phyloP scores from a whole-genome alignment of 2,329 filamentous ascomycete genomes.

The Reticulascus tulasneorum region DNA sequence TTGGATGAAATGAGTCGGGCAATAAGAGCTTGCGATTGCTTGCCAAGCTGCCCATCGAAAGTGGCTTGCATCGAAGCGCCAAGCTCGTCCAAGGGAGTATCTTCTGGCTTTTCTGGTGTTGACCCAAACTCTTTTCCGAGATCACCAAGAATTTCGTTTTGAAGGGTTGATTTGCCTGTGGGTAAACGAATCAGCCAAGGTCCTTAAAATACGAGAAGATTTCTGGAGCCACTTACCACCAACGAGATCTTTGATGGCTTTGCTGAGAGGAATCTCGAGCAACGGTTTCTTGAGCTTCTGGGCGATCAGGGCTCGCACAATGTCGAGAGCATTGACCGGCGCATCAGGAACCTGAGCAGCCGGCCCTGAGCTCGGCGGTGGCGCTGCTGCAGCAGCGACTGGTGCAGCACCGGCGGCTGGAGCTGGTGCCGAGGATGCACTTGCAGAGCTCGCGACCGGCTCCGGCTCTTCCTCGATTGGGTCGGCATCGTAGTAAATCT shows the following conservation, averaged over 20 bases:
- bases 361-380: constrained; percentile 74
- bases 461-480: constrained; percentile 87
- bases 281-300: constrained; percentile 97
- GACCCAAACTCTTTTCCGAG: constrained; percentile 97
- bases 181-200: constrained; percentile 1
- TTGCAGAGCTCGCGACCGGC: constrained; percentile 45
- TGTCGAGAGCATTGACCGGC: constrained; percentile 83
- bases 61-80: constrained; percentile 94
- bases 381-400: constrained; percentile 52
- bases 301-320: constrained; percentile 83
- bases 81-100: constrained; percentile 92
- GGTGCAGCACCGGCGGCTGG: constrained; percentile 51
- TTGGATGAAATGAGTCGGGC: constrained; percentile 96
- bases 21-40: constrained; percentile 89
- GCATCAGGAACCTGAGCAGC: constrained; percentile 82
- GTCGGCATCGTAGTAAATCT: constrained; percentile 99
- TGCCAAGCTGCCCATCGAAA: constrained; percentile 98
- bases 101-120: constrained; percentile 96
- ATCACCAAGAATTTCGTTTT: constrained; percentile 98
- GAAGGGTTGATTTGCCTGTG: constrained; percentile 91
- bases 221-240: constrained; percentile 64
- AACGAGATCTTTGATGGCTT: constrained; percentile 97
- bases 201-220: neutral
- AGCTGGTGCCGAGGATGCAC: constrained; percentile 46
- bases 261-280: constrained; percentile 83